These are phyloP conservation scores for Gastrolobium bilobum DNA, from an alignment of 306 rosid species.

Conservation along the genomic window DNA sequence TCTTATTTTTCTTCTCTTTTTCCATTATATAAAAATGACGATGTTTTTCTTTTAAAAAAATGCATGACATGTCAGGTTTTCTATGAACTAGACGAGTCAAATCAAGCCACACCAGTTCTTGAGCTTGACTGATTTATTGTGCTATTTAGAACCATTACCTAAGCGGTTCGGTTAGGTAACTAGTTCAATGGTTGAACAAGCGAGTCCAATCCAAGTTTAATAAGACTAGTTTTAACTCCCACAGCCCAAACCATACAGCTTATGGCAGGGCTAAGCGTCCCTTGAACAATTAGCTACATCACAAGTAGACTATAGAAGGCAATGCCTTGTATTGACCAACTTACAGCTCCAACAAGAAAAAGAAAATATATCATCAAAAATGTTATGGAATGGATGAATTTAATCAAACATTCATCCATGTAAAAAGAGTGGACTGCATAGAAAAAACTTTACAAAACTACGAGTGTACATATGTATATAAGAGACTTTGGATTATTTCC, in stretches of 20 bases:
- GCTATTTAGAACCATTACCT: too few relatives aligned
- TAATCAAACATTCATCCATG: slow-evolving; percentile 50
- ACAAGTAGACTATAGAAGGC: slow-evolving; percentile 23
- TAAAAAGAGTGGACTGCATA: slow-evolving; percentile 24
- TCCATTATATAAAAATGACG: too few relatives aligned
- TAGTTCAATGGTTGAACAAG: too few relatives aligned
- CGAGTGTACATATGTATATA: slow-evolving; percentile 34
- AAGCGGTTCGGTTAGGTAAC: too few relatives aligned
- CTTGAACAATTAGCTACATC: slow-evolving; percentile 42
- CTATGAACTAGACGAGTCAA: too few relatives aligned
- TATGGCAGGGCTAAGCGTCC: slow-evolving; percentile 26
- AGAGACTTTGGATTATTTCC: slow-evolving; percentile 30
- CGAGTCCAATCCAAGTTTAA: too few relatives aligned
- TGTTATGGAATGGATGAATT: slow-evolving; percentile 44
- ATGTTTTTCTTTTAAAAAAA: too few relatives aligned
- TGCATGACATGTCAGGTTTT: too few relatives aligned
- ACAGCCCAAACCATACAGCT: slow-evolving; percentile 28
- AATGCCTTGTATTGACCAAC: slow-evolving; percentile 19
- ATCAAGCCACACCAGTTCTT: too few relatives aligned
- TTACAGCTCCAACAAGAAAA: slow-evolving; percentile 36
- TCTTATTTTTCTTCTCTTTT: too few relatives aligned
- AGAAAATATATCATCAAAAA: slow-evolving; percentile 44
- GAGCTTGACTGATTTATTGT: too few relatives aligned
- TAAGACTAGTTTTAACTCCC: slow-evolving; percentile 15
- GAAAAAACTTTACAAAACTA: slow-evolving; percentile 50